A percentile compares a stretch with the other conserved stretches of the same genome.
phyloP scores from a whole-genome alignment of 2,329 filamentous ascomycete genomes.

The Penicillium sp. region DNA sequence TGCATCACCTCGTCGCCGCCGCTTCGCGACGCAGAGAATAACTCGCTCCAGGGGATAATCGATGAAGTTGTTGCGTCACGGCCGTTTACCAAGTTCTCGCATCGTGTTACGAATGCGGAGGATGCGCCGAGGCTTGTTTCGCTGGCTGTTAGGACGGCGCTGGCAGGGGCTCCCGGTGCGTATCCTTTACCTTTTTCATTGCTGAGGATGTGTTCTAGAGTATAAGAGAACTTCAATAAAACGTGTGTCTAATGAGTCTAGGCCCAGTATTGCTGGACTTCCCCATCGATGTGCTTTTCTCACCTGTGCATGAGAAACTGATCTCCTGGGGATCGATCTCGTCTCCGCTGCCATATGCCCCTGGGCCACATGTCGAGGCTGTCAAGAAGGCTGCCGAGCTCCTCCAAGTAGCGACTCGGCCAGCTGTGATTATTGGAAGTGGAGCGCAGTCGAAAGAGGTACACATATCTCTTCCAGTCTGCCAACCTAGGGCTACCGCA shows the following conservation, averaged over 20 bases:
- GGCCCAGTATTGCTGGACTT: constrained; percentile 31
- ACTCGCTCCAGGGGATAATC: constrained; percentile 53
- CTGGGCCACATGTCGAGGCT: constrained; percentile 44
- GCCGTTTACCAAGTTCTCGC: constrained; percentile 53
- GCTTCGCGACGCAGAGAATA: constrained; percentile 52
- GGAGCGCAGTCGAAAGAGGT: constrained; percentile 33
- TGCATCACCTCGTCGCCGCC: constrained; percentile 53
- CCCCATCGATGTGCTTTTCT: constrained; percentile 42
- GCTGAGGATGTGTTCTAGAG: not conserved
- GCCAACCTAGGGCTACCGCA: not conserved
- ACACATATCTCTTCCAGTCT: not conserved
- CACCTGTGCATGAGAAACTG: constrained; percentile 41
- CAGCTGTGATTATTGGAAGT: constrained; percentile 50
- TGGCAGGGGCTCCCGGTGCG: constrained; percentile 47
- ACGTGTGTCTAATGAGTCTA: not conserved
- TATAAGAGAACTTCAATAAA: not conserved
- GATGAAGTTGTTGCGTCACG: constrained; percentile 53
- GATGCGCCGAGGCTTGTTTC: constrained; percentile 53
- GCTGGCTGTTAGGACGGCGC: constrained; percentile 47
- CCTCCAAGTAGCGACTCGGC: constrained; percentile 41
- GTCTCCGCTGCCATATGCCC: constrained; percentile 36
- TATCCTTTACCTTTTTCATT: not conserved
- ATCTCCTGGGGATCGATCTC: constrained; percentile 50
- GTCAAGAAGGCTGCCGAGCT: constrained; percentile 39
- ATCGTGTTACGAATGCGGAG: constrained; percentile 50